These are phyloP conservation scores for Eucalyptus leucophloia DNA, from an alignment of 345 rosid genomes.

Conservation along the genomic window DNA sequence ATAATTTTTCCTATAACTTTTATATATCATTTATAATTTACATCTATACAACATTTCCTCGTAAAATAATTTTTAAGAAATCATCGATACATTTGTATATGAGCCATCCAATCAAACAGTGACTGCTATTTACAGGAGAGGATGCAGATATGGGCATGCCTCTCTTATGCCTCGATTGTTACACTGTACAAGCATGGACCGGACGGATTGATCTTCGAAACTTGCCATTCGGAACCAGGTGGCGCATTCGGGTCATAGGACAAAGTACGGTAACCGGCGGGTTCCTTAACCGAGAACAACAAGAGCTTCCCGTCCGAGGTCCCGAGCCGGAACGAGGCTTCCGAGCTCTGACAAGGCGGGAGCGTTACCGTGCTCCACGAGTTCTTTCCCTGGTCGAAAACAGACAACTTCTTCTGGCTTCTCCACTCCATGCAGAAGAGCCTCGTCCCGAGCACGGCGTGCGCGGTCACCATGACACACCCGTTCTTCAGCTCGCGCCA, in stretches of 20 bases:
- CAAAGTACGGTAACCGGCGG: conserved; percentile 36
- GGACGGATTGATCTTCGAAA: conserved; percentile 53
- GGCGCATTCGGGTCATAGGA: conserved; percentile 66
- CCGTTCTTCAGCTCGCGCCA: conserved; percentile 89
- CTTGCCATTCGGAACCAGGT: conserved; percentile 64
- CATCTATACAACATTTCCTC: background rate
- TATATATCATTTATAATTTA: background rate
- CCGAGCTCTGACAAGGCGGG: conserved; percentile 66
- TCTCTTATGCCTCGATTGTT: conserved; percentile 52
- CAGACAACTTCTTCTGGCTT: conserved; percentile 64
- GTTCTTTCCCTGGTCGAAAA: conserved; percentile 46
- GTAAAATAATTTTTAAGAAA: background rate
- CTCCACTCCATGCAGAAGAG: conserved; percentile 93
- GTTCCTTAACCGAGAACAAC: conserved; percentile 48
- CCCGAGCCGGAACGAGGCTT: conserved; percentile 63
- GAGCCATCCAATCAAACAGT: background rate
- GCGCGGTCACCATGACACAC: conserved; percentile 89
- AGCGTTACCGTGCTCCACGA: conserved; percentile 73
- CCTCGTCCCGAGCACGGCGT: conserved; percentile 63
- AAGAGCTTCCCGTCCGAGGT: conserved; percentile 64
- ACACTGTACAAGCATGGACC: conserved; percentile 66
- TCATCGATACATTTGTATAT: background rate
- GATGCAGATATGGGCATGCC: background rate
- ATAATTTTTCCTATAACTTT: background rate
- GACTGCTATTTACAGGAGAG: background rate